These are phyloP conservation scores for Canariomyces notabilis DNA, from an alignment of 2,329 filamentous ascomycete genomes.

Conservation along the genomic window DNA sequence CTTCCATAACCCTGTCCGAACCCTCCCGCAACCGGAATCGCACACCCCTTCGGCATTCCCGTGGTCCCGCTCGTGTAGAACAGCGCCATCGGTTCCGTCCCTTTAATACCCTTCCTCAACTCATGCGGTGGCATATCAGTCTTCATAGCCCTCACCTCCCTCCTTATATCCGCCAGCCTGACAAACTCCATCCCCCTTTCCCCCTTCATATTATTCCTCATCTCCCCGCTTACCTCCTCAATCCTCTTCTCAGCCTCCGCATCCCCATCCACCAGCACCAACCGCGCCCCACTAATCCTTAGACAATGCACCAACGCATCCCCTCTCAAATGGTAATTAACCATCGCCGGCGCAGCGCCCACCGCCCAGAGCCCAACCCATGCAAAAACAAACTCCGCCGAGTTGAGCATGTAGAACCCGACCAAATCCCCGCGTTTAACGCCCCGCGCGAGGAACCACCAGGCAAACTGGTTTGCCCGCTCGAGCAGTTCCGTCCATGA, in stretches of 20 bases:
- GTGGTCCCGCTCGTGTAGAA: slow-evolving; percentile 77
- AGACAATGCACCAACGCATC: slow-evolving; percentile 63
- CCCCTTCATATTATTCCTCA: slow-evolving; percentile 22
- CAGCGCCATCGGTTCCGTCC: slow-evolving; percentile 53
- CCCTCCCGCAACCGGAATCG: slow-evolving; percentile 48
- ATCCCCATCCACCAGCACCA: slow-evolving; percentile 57
- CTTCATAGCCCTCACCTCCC: slow-evolving; percentile 39
- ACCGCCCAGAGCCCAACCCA: slow-evolving; percentile 62
- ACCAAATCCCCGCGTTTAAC: slow-evolving; percentile 58
- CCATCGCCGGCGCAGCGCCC: slow-evolving; percentile 63
- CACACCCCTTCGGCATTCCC: slow-evolving; percentile 66
- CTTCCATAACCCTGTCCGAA: slow-evolving; percentile 27
- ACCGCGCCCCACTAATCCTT: slow-evolving; percentile 48
- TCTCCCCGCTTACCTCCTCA: slow-evolving; percentile 43
- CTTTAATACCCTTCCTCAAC: slow-evolving; percentile 47
- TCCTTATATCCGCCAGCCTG: slow-evolving; percentile 45
- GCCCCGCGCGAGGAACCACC: slow-evolving; percentile 56
- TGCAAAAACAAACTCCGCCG: slow-evolving; percentile 60
- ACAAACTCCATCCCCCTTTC: slow-evolving; percentile 50
- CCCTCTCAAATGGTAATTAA: slow-evolving; percentile 64
- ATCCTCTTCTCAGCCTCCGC: slow-evolving; percentile 51
- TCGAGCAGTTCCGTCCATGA: slow-evolving; percentile 53
- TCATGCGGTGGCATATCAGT: slow-evolving; percentile 50
- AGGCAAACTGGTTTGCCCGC: slow-evolving; percentile 55
- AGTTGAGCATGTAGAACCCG: slow-evolving; percentile 62